These are phyloP conservation scores for Phallus indusiatus DNA, from an alignment of 768 basidiomycete species.

Conservation along the genomic window DNA sequence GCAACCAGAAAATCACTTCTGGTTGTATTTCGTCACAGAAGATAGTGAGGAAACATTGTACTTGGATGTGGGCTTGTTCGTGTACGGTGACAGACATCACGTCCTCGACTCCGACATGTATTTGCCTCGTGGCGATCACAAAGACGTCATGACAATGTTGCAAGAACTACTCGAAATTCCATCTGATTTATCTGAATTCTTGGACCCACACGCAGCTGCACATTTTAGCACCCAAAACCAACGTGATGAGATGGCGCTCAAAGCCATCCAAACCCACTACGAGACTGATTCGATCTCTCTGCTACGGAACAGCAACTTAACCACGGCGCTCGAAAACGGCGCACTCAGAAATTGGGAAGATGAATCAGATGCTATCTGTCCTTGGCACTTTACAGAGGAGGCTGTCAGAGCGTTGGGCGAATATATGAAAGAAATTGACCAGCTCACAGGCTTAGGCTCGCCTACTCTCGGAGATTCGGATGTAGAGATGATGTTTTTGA, in stretches of 20 bases:
- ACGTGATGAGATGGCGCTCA: background rate
- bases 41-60: background rate
- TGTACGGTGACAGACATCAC: background rate
- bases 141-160: background rate
- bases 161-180: background rate
- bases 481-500: too few relatives aligned
- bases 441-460: too few relatives aligned
- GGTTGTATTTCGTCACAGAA: background rate
- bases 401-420: background rate
- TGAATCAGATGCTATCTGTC: background rate
- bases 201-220: background rate
- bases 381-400: background rate
- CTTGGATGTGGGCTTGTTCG: background rate
- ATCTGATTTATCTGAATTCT: background rate
- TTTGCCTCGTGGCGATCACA: background rate
- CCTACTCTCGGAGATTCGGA: too few relatives aligned
- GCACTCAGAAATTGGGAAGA: background rate
- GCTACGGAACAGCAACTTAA: background rate
- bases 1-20: background rate
- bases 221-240: background rate
- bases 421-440: background rate
- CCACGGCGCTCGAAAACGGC: background rate
- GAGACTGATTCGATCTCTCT: background rate
- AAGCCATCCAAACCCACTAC: background rate
- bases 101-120: background rate